Percentiles rank a stretch among this genome's conserved stretches.
Conservation (phyloP, 371 early-diverging fungal genomes). For the Rhizopus microsporus region DNA sequence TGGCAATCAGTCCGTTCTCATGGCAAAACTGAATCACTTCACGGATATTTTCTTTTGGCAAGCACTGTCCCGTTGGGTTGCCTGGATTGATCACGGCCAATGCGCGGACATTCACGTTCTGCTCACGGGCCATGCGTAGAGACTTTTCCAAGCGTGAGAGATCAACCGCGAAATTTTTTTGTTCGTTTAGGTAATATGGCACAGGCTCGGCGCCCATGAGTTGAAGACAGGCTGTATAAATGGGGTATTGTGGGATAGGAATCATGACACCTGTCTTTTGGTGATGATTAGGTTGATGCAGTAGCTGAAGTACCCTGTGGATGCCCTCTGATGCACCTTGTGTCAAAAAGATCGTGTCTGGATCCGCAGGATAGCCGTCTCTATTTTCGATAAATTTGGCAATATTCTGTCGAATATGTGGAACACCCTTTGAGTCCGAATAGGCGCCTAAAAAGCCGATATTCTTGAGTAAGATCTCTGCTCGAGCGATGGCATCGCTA, state of each 20-base stretch:
- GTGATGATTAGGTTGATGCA: constrained; percentile 55
- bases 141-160: constrained; percentile 57
- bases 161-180: constrained; percentile 77
- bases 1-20: constrained; percentile 70
- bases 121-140: constrained; percentile 56
- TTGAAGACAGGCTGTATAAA: constrained; percentile 88
- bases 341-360: constrained; percentile 86
- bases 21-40: constrained; percentile 84
- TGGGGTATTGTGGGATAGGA: constrained; percentile 98
- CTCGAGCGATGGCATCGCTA: constrained; percentile 82
- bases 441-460: constrained; percentile 89
- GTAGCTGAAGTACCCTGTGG: constrained; percentile 80
- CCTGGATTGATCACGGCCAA: constrained; percentile 95
- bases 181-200: constrained; percentile 86
- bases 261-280: constrained; percentile 90
- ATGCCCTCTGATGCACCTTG: constrained; percentile 85
- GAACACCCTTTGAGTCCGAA: constrained; percentile 92
- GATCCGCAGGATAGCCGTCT: constrained; percentile 73
- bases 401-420: constrained; percentile 78
- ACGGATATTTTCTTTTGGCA: constrained; percentile 74
- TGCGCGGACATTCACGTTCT: constrained; percentile 86
- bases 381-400: constrained; percentile 83
- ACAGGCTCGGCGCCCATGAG: constrained; percentile 80
- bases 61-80: constrained; percentile 92
- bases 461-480: constrained; percentile 63